These are phyloP conservation scores for Hibiscus syriacus DNA, from an alignment of 345 rosid species.

Conservation along the genomic window DNA sequence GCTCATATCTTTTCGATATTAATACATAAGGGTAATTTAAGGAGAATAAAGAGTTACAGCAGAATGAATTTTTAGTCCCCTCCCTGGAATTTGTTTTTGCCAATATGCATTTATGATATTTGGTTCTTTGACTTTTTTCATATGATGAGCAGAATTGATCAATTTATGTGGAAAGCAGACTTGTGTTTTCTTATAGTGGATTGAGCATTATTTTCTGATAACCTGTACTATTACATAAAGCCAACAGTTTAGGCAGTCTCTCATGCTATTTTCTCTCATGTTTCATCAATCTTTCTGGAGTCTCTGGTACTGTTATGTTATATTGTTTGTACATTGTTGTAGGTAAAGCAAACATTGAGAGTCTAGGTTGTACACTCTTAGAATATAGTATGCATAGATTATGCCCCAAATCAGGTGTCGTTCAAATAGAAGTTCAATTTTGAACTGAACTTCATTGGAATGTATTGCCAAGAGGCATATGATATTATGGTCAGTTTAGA, in stretches of 20 bases:
- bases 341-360: not conserved
- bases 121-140: not conserved
- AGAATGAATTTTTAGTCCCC: not conserved
- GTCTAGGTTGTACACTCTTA: not conserved
- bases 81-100: not conserved
- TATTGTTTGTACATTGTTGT: not conserved
- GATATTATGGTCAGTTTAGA: not conserved
- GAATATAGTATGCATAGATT: not conserved
- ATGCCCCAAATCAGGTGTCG: not conserved
- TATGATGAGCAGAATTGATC: not conserved
- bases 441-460: not conserved
- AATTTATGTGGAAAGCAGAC: not conserved
- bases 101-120: not conserved
- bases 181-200: not conserved
- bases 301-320: not conserved
- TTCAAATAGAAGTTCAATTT: not conserved
- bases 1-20: not conserved
- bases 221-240: not conserved
- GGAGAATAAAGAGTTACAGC: not conserved
- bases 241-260: not conserved
- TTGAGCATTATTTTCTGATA: not conserved
- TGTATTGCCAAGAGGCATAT: constrained; percentile 1
- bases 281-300: not conserved
- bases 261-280: not conserved
- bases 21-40: not conserved